Base-by-base conservation (phyloP, 2,329 filamentous ascomycete species). In the Ophiocordyceps camponoti-leonardi region DNA sequence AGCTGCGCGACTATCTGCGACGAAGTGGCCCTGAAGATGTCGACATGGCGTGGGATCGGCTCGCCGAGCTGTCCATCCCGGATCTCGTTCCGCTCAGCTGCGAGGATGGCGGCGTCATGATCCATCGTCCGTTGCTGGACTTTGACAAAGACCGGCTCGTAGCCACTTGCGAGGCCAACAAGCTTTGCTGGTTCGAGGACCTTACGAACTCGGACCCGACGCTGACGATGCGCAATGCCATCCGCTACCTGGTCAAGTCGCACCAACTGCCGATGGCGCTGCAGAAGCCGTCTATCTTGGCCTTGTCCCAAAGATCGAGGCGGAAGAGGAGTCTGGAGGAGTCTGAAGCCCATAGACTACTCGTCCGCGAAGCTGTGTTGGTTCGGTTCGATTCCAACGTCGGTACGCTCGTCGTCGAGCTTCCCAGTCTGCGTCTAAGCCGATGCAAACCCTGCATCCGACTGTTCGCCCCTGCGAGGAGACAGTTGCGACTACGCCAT, bases 171-270 rank as follows among this genome's bases (percentile, higher is more conserved):
- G 61, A 79, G 49, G 67, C 72, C n/a, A 72, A 79, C 51, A 62
- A 68, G 0, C 64, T 93, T 11, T 63, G 66, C 1, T 96, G 86
- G 83, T 84, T 86, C 50, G 85, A 92, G 58, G 92, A 98, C 58
- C 65, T 69, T 40, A 95, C 88, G 2, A 98, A 98, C 56, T 61
- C 68, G 16, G 83, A 95, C 54, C 72, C 69, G 10, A 86, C 80
- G 0, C 64, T 93, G 48, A 94, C 92, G 0, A 63, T 72, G 41
- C 76, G 92, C 35, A 98, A 98, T 55, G 79, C 90, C 0, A 68
- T 95, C 35, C 77, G 90, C 30, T 66, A 82, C 58, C 59, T 94
- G 41, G 69, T 75, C 19, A 63, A 67, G 23, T 62, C 71, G 5
- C 63, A 79, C 47, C 56, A 60, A 3, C 64, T 96, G 4, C 90